Evolutionary conservation across 257 asterid genomes (phyloP), one percentile per base, ranked within the genome.

Genomic region (Cordia subcordata): DNA sequence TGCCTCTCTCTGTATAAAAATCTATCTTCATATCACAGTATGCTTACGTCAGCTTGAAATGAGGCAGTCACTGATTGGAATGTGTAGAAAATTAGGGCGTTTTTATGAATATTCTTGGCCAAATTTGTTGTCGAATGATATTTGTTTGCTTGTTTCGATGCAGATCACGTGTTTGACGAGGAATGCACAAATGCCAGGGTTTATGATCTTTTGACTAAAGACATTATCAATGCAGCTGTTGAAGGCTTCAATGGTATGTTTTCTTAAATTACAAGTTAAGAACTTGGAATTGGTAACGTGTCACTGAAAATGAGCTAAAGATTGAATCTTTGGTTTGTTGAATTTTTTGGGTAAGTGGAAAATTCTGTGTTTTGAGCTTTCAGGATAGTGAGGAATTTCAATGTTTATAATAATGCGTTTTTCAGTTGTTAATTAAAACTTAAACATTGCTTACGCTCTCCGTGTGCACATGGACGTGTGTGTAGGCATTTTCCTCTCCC

Each of bases 81-180:
- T 27, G 35, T 27, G 35, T 27, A 6, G 35, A 1, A 27, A 27
- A 27, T 3, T 27, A 1, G 6, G 35, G 35, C 6, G 6, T 27
- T 27, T 27, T 27, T 27, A 6, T 27, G 35, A 27, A 42, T 42
- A 42, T 10, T 42, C 3, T 42, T 42, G 47, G 44, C 12, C 8
- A 17, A 18, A 1, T 51, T n/a, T 14, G 22, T 11, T 6, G 22
- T 16, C 1, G 22, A 11, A 22, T 11, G 13, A 27, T 5, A 18
- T n/a, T n/a, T 52, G 32, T 52, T 4, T 20, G 2, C 0, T 59
- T 55, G 5, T 60, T 20, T 8, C 53, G 62, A 21, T 65, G 79
- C 77, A 89, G 99, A 93, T 77, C 96, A 89, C 64, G 92, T 93
- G 61, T 82, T 93, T 65, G 94, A 89, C 77, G 86, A 82, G 80